A percentile compares a stretch with the other conserved stretches of the same genome.
phyloP scores from a whole-genome alignment of 2,329 filamentous ascomycete species.

The Colletotrichum siamense region DNA sequence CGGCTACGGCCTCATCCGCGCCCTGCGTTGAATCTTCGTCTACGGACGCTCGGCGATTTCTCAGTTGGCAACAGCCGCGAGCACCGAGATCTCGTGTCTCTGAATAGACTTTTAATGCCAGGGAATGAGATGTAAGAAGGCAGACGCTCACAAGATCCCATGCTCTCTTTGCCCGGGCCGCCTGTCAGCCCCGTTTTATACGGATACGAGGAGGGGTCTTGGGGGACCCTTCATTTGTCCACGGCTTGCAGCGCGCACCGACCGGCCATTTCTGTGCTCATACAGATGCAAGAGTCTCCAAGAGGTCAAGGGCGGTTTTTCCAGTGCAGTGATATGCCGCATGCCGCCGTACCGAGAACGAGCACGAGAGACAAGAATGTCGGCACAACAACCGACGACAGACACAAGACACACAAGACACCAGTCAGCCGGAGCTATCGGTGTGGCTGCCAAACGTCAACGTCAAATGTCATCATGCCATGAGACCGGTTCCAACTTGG shows the following conservation, averaged over 20 bases:
- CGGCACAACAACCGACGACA: background rate
- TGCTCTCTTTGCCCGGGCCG: background rate
- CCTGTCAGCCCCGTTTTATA: constrained; percentile 16
- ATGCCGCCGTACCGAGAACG: background rate
- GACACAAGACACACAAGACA: background rate
- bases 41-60: background rate
- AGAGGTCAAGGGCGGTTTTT: background rate
- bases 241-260: background rate
- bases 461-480: constrained; percentile 1
- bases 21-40: background rate
- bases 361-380: background rate
- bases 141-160: background rate
- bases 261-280: background rate
- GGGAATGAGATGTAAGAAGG: background rate
- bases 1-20: background rate
- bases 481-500: background rate
- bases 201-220: constrained; percentile 15
- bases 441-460: background rate
- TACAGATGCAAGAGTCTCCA: background rate
- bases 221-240: constrained; percentile 11
- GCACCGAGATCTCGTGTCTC: background rate
- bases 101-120: background rate
- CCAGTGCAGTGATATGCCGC: background rate
- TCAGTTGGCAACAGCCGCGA: background rate
- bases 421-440: background rate